Conservation (phyloP, 1,284 basidiomycete species). For the Austroboletus novae-zelandiae region DNA sequence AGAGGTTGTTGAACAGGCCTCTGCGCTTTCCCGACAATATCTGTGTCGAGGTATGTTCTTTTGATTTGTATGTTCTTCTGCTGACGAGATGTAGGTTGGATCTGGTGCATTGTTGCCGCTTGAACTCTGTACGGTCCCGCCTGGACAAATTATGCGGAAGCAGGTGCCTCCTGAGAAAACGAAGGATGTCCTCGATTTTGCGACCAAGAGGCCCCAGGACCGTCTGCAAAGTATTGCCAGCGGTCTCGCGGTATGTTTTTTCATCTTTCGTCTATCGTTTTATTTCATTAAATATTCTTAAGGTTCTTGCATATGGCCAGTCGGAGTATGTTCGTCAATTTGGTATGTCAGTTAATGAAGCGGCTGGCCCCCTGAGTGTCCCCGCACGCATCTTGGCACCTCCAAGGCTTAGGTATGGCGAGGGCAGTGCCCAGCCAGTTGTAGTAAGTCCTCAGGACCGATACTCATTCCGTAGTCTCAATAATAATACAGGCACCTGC, state of each 20-base stretch:
- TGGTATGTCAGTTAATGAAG: conserved; percentile 54
- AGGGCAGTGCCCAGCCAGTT: conserved; percentile 45
- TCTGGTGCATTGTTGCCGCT: conserved; percentile 65
- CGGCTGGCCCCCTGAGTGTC: conserved; percentile 48
- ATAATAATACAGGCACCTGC: conserved; percentile 42
- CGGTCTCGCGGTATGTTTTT: conserved; percentile 48
- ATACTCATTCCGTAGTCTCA: background rate
- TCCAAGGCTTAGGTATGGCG: conserved; percentile 62
- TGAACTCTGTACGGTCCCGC: conserved; percentile 61
- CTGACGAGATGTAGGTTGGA: conserved; percentile 47
- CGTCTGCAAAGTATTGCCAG: conserved; percentile 57
- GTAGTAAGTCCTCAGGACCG: conserved; percentile 42
- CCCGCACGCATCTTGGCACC: conserved; percentile 60
- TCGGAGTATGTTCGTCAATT: conserved; percentile 73
- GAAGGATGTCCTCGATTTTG: conserved; percentile 64
- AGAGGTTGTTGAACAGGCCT: conserved; percentile 44
- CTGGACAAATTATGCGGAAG: conserved; percentile 73
- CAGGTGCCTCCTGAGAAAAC: conserved; percentile 68
- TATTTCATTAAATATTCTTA: conserved; percentile 1
- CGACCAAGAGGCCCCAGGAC: conserved; percentile 63
- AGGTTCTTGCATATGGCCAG: conserved; percentile 68
- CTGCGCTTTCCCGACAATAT: conserved; percentile 56
- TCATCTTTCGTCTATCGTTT: background rate
- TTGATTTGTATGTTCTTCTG: background rate
- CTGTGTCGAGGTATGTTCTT: conserved; percentile 55